phyloP scores from a whole-genome alignment of 306 rosid species.

The Pachyrhizus erosus region DNA sequence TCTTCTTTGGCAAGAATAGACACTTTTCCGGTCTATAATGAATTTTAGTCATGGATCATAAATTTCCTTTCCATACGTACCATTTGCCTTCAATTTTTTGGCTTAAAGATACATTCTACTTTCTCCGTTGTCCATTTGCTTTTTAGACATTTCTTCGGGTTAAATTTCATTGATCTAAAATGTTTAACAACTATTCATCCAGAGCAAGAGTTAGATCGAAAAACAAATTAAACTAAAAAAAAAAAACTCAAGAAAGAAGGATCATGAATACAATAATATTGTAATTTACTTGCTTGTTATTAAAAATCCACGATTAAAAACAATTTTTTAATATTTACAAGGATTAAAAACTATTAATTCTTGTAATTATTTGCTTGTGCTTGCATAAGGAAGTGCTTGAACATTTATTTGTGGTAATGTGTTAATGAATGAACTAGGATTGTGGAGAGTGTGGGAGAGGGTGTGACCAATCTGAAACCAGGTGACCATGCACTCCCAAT shows the following conservation, averaged over 20 bases:
- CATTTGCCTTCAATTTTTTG: too few species aligned
- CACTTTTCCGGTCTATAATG: too few species aligned
- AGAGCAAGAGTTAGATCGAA: not conserved
- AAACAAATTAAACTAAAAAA: too few species aligned
- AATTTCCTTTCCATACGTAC: too few species aligned
- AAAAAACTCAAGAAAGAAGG: not conserved
- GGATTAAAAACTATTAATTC: too few species aligned
- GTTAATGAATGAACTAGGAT: slow-evolving; percentile 26
- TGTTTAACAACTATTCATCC: not conserved
- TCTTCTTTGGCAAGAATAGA: too few species aligned
- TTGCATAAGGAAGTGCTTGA: too few species aligned
- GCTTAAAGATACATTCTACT: not conserved
- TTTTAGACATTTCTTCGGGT: not conserved
- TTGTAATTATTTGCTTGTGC: not conserved
- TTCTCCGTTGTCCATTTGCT: not conserved
- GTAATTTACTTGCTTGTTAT: too few species aligned
- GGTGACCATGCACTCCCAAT: slow-evolving; percentile 61
- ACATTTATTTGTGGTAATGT: not conserved
- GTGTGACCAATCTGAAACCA: slow-evolving; percentile 51
- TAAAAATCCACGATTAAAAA: too few species aligned
- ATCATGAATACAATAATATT: too few species aligned
- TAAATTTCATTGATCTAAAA: not conserved
- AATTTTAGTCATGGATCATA: too few species aligned
- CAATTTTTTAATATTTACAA: too few species aligned
- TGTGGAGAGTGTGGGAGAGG: slow-evolving; percentile 66